A percentile compares a stretch with the other conserved stretches of the same genome.
Conservation (phyloP, 148 eudicot genomes). For the Cornus controversa region DNA sequence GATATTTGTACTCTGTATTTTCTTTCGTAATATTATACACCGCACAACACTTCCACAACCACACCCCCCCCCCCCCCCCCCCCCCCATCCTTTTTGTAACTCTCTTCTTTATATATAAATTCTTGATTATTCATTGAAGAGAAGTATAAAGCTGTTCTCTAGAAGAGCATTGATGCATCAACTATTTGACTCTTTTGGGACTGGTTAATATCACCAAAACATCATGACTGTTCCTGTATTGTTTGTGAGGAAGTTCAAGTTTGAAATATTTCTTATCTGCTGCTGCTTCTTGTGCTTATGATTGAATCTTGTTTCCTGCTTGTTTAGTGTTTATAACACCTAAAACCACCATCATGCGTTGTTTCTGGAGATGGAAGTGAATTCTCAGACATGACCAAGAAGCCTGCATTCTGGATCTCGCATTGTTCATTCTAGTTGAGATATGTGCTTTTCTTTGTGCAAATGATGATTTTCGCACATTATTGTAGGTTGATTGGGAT, state of each 20-base stretch:
- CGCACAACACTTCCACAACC: too few relatives aligned
- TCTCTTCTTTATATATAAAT: background rate
- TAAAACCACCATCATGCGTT: background rate
- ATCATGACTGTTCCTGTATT: background rate
- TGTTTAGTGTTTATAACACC: background rate
- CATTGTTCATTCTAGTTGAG: background rate
- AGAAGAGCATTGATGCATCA: background rate
- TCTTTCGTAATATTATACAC: too few relatives aligned
- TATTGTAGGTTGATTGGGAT: slow-evolving; percentile 84
- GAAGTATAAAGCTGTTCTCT: background rate
- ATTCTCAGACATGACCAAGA: background rate
- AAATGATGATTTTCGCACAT: slow-evolving; percentile 15
- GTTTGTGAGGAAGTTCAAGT: too few relatives aligned
- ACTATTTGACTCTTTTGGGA: background rate
- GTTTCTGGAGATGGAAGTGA: background rate
- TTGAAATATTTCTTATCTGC: too few relatives aligned
- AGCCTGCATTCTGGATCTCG: background rate
- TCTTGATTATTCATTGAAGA: background rate
- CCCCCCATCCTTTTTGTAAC: too few relatives aligned
- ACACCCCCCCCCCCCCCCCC: too few relatives aligned
- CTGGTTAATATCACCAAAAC: background rate
- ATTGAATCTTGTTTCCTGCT: background rate
- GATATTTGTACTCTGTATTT: too few relatives aligned
- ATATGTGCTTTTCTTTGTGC: background rate
- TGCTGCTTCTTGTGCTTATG: too few relatives aligned